Evolutionary conservation across 1,284 basidiomycete genomes (phyloP).

Genomic region (Microstroma glucosiphilum): DNA sequence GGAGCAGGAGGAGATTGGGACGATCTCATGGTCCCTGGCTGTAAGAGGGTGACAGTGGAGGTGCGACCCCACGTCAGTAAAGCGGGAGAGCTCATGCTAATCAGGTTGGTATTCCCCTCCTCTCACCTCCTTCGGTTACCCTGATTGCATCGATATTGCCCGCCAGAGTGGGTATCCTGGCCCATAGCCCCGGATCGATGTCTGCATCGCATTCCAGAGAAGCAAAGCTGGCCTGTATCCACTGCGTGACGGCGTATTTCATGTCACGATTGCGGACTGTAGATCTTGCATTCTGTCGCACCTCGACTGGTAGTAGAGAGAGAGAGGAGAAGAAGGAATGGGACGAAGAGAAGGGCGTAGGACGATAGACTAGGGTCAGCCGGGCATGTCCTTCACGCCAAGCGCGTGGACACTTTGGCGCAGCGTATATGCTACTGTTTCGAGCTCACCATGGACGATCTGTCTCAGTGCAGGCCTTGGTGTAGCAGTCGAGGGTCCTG

Average conservation of each 20-base stretch:
- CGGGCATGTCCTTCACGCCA: too few relatives aligned
- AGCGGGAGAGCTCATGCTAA: neutral
- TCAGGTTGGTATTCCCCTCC: neutral
- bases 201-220: neutral
- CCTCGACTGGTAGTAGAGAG: too few relatives aligned
- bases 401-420: too few relatives aligned
- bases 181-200: neutral
- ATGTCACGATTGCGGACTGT: too few relatives aligned
- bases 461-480: too few relatives aligned
- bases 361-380: too few relatives aligned
- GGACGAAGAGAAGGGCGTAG: too few relatives aligned
- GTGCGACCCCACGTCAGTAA: neutral
- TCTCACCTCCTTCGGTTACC: neutral
- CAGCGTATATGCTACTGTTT: too few relatives aligned
- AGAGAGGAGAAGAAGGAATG: too few relatives aligned
- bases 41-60: neutral
- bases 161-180: neutral
- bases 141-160: neutral
- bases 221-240: neutral
- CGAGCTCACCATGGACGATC: too few relatives aligned
- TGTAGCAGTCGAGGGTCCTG: too few relatives aligned
- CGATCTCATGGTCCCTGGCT: neutral
- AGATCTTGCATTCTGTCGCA: too few relatives aligned
- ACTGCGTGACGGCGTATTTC: neutral
- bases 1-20: slow-evolving; percentile 19